Evolutionary conservation across 495 filamentous ascomycete species (phyloP).

Genomic region (Talaromyces wortmannii): DNA sequence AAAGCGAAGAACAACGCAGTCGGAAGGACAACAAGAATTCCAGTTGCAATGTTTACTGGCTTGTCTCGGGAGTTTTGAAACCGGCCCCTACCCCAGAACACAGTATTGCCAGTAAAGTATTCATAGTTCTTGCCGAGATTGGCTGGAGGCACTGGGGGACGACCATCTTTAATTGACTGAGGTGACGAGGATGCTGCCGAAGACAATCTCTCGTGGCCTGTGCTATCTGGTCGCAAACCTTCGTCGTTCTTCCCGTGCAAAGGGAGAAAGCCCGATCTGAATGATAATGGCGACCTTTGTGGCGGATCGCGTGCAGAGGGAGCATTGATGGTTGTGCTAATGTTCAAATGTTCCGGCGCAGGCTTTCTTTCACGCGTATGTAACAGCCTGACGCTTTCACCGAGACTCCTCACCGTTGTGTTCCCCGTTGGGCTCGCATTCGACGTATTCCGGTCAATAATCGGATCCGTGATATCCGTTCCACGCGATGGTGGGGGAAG

Average conservation of each 20-base stretch:
- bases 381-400: conserved; percentile 69
- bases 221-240: conserved; percentile 33
- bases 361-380: conserved; percentile 47
- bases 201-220: conserved; percentile 68
- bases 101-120: conserved; percentile 87
- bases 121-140: conserved; percentile 71
- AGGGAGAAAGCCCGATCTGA: conserved; percentile 59
- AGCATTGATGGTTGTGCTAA: conserved; percentile 47
- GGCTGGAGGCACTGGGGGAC: conserved; percentile 21
- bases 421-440: conserved; percentile 69
- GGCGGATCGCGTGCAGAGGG: conserved; percentile 42
- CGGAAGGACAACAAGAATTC: conserved; percentile 68
- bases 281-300: conserved; percentile 65
- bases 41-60: conserved; percentile 90
- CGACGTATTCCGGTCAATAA: conserved; percentile 58
- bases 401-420: conserved; percentile 56
- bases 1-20: conserved; percentile 75
- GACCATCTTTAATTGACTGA: conserved; percentile 15
- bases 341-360: conserved; percentile 49
- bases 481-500: conserved; percentile 62
- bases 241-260: conserved; percentile 42
- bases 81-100: conserved; percentile 80
- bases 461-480: conserved; percentile 68
- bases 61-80: conserved; percentile 81
- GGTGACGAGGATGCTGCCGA: conserved; percentile 61